A percentile compares a stretch with the other conserved stretches of the same genome.
Conservation (phyloP, 768 basidiomycete species). For the Tephrocybe sp. region DNA sequence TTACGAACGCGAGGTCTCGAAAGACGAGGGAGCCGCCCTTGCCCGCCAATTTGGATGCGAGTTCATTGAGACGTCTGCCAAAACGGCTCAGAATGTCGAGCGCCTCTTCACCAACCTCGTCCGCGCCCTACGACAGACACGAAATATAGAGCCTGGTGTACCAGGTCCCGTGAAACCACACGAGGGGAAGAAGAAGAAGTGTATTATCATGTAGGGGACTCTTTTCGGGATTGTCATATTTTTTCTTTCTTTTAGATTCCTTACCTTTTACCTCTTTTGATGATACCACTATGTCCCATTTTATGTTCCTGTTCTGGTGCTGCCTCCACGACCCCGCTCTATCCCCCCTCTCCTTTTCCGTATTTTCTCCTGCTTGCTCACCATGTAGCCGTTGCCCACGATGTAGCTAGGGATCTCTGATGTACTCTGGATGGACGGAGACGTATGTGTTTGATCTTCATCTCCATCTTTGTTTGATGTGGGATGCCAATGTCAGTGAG, state of each 20-base stretch:
- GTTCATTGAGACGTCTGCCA: conserved; percentile 96
- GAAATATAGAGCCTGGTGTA: conserved; percentile 50
- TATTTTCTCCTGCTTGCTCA: conserved; percentile 24
- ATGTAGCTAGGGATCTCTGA: conserved; percentile 33
- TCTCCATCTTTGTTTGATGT: conserved; percentile 26
- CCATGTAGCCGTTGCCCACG: conserved; percentile 20
- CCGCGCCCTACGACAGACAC: conserved; percentile 74
- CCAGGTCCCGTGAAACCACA: conserved; percentile 38
- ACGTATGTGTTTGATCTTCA: conserved; percentile 25
- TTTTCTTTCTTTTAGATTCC: conserved; percentile 76
- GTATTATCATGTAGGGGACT: conserved; percentile 80
- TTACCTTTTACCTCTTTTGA: conserved; percentile 70
- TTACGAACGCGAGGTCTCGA: conserved; percentile 88
- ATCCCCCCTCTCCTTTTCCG: conserved; percentile 24
- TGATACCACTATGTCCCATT: conserved; percentile 69
- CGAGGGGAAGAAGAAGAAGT: conserved; percentile 52
- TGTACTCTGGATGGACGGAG: conserved; percentile 35
- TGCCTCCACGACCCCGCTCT: conserved; percentile 25
- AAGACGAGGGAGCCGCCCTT: conserved; percentile 82
- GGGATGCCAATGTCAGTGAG: conserved; percentile 11
- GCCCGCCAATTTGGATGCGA: conserved; percentile 88
- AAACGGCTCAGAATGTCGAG: conserved; percentile 92
- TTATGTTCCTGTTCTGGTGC: conserved; percentile 31
- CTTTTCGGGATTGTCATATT: conserved; percentile 60
- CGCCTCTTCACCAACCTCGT: conserved; percentile 87